Conservation (phyloP, 2,329 filamentous ascomycete genomes). For the Ceratocystis papillata region DNA sequence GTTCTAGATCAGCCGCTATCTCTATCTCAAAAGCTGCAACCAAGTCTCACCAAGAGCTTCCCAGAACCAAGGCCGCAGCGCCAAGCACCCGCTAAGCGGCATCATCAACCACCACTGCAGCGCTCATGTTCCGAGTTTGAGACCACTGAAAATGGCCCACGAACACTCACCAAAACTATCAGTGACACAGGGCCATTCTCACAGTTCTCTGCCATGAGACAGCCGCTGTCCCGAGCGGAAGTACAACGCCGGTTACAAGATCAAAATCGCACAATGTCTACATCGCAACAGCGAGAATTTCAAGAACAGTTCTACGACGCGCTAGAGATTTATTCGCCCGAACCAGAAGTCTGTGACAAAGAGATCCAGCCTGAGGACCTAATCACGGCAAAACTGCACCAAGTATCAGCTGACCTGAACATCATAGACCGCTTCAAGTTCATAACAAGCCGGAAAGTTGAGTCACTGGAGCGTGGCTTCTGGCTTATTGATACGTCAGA, state of each 20-base stretch:
- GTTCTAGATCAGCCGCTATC: background rate
- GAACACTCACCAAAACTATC: constrained; percentile 23
- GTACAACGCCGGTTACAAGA: constrained; percentile 28
- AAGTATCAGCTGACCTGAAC: constrained; percentile 44
- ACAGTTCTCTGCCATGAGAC: background rate
- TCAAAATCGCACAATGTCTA: constrained; percentile 23
- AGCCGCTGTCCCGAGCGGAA: constrained; percentile 28
- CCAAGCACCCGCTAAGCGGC: background rate
- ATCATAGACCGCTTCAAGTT: constrained; percentile 40
- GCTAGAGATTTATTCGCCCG: constrained; percentile 46
- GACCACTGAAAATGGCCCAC: background rate
- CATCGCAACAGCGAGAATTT: constrained; percentile 22
- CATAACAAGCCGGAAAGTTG: background rate
- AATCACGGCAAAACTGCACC: constrained; percentile 44
- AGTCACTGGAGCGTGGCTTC: constrained; percentile 60
- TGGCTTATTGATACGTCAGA: constrained; percentile 54
- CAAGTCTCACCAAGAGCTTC: background rate
- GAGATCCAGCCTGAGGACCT: constrained; percentile 41
- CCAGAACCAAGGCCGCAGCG: background rate
- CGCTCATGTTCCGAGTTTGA: background rate
- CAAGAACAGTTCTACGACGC: constrained; percentile 29
- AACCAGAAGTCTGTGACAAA: constrained; percentile 37
- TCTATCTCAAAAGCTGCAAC: too few relatives aligned
- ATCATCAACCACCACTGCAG: background rate
- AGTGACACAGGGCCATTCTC: constrained; percentile 17